phyloP scores from a whole-genome alignment of 768 basidiomycete species.

The Grammothele lineata region DNA sequence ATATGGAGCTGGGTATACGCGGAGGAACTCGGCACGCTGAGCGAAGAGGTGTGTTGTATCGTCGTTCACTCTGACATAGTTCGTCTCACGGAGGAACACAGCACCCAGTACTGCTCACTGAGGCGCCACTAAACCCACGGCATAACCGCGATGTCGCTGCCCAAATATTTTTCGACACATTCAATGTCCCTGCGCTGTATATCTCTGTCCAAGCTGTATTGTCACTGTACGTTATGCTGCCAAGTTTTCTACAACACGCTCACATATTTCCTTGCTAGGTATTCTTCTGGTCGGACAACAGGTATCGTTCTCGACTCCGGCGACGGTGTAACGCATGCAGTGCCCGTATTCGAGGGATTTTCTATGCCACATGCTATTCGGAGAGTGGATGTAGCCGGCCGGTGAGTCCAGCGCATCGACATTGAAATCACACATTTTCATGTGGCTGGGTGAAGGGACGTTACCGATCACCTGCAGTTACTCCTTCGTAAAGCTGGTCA shows the following conservation, averaged over 20 bases:
- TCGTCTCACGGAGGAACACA: constrained; percentile 36
- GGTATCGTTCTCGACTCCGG: constrained; percentile 99
- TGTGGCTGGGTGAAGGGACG: no score
- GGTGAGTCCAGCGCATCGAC: constrained; percentile 39
- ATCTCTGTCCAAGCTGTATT: constrained; percentile 96
- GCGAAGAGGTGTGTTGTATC: constrained; percentile 81
- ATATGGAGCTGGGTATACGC: constrained; percentile 99
- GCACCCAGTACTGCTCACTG: constrained; percentile 97
- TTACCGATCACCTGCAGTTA: constrained; percentile 94
- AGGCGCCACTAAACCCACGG: constrained; percentile 95
- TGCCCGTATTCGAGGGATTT: constrained; percentile 98
- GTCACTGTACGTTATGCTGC: constrained; percentile 63
- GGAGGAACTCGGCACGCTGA: constrained; percentile 91
- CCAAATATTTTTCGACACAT: constrained; percentile 99
- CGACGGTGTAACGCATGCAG: constrained; percentile 97
- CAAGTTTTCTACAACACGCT: background rate
- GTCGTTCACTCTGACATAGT: no score
- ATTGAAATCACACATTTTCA: constrained; percentile 4
- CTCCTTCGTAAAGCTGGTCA: constrained; percentile 92
- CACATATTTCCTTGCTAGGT: constrained; percentile 36
- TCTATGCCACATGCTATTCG: constrained; percentile 98
- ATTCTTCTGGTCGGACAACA: constrained; percentile 96
- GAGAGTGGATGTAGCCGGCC: constrained; percentile 92
- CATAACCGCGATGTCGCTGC: constrained; percentile 95
- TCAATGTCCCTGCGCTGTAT: constrained; percentile 97